phyloP scores from a whole-genome alignment of 2,329 filamentous ascomycete genomes.

The Pseudohalonectria lignicola region DNA sequence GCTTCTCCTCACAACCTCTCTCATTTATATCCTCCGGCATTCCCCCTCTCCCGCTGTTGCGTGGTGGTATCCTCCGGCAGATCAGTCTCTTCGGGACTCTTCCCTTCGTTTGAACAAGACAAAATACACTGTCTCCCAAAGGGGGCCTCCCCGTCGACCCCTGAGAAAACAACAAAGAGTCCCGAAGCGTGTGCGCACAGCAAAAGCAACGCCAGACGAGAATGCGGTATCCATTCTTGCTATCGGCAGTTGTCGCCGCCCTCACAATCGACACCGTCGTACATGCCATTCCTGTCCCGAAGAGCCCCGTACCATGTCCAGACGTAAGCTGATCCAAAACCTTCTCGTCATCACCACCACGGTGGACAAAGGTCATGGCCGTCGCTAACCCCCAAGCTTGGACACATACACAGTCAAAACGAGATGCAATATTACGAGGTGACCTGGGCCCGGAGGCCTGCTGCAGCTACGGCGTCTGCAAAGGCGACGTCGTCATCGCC shows the following conservation, averaged over 20 bases:
- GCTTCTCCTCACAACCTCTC: too few relatives aligned
- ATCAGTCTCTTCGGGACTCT: too few relatives aligned
- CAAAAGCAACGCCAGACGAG: too few relatives aligned
- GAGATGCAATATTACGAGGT: constrained; percentile 35
- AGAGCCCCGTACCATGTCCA: constrained; percentile 25
- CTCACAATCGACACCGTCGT: constrained; percentile 14
- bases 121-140: too few relatives aligned
- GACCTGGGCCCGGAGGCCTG: constrained; percentile 35
- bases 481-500: constrained; percentile 35
- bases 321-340: constrained; percentile 20
- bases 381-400: neutral
- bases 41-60: too few relatives aligned
- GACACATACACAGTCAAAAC: constrained; percentile 17
- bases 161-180: too few relatives aligned
- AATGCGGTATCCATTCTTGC: constrained; percentile 15
- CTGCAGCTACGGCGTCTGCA: constrained; percentile 43
- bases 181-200: too few relatives aligned
- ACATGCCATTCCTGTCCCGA: too few relatives aligned
- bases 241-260: constrained; percentile 12
- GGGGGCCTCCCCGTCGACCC: too few relatives aligned
- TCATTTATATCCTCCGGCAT: too few relatives aligned
- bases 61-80: too few relatives aligned
- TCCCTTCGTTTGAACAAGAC: too few relatives aligned
- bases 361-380: constrained; percentile 5
- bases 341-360: neutral